Base-by-base conservation (phyloP, 2,329 filamentous ascomycete genomes). In the Beauveria asiatica region DNA sequence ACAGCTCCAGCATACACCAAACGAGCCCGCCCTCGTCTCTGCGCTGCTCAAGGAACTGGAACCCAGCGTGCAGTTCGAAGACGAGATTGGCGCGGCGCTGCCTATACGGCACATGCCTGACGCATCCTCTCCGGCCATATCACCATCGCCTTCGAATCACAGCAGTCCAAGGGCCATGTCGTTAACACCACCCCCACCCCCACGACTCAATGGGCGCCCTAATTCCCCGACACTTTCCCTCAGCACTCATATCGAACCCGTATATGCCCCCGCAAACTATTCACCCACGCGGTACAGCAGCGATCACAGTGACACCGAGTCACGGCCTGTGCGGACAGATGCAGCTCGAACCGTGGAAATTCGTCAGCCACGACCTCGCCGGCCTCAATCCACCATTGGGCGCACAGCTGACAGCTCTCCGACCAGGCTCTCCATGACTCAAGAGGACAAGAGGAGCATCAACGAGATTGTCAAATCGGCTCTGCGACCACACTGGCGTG, bases 41-140 rank as follows among this genome's bases (percentile, higher is more conserved):
- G 93, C 91, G 0, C 78, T 97, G 7, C 76, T 97, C 54, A 91
- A 89, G 70, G 93, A 97, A 72, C 90, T 97, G 1, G 92, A 96
- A 63, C 82, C 81, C 72, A 81, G 79, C 72, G 72, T 81, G 59
- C 73, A 77, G 3, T 81, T 81, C 0, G 83, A 87, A 59, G 84
- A 86, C 55, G 83, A 86, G 61, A 67, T 66, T 3, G 59, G 67
- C 5, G 61, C 62, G 25, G 52, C 65, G n/a, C 64, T 66, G 33
- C 68, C 67, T 33, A 69, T 69, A 68, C 69, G 72, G n/a, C 58
- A 66, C 27, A 65, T 65, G 39, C 68, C 69, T 37, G 74, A 73
- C 46, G 73, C 73, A 17, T 75, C 74, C 3, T 92, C 89, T 0
- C 88, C 88, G 1, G 83, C 80, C 44, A 75, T 82, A n/a, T 89